A percentile compares a stretch with the other conserved stretches of the same genome.
Evolutionary conservation across 495 filamentous ascomycete species (phyloP).

Genomic region (Talaromyces adpressus): DNA sequence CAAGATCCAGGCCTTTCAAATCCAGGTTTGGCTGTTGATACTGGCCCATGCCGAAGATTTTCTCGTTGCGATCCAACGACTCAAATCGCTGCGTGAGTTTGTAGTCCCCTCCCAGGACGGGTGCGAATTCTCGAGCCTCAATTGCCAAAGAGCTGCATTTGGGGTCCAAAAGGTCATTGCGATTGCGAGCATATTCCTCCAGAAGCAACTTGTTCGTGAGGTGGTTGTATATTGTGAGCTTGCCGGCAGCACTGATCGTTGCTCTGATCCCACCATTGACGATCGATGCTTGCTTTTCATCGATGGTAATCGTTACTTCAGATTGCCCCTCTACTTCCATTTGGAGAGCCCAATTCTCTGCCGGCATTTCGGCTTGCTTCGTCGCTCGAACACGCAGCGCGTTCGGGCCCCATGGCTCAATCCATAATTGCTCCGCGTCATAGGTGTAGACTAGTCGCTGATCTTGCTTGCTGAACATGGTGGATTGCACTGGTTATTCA

Average conservation of each 20-base stretch:
- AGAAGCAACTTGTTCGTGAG: slow-evolving; percentile 36
- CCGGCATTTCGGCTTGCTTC: slow-evolving; percentile 37
- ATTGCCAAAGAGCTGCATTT: slow-evolving; percentile 48
- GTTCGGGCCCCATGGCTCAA: slow-evolving; percentile 48
- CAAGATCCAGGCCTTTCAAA: slow-evolving; percentile 49
- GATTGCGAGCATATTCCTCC: slow-evolving; percentile 50
- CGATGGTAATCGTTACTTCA: slow-evolving; percentile 17
- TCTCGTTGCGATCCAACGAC: slow-evolving; percentile 40
- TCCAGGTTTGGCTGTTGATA: slow-evolving; percentile 52
- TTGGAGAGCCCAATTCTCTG: slow-evolving; percentile 46
- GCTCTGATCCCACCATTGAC: slow-evolving; percentile 46
- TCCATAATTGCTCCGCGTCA: slow-evolving; percentile 27
- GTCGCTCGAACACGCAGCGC: slow-evolving; percentile 48
- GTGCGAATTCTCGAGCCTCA: slow-evolving; percentile 46
- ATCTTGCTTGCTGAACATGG: neutral
- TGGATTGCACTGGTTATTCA: no score
- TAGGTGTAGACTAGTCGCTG: neutral
- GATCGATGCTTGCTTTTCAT: slow-evolving; percentile 24
- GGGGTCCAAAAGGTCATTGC: slow-evolving; percentile 41
- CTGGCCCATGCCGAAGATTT: slow-evolving; percentile 56
- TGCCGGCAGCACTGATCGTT: slow-evolving; percentile 35
- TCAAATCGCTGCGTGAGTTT: slow-evolving; percentile 48
- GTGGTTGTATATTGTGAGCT: slow-evolving; percentile 41
- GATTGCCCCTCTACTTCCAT: neutral
- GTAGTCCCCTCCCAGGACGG: slow-evolving; percentile 39